Base-by-base conservation (phyloP, 2,329 filamentous ascomycete species). In the Aspergillus intermedius region DNA sequence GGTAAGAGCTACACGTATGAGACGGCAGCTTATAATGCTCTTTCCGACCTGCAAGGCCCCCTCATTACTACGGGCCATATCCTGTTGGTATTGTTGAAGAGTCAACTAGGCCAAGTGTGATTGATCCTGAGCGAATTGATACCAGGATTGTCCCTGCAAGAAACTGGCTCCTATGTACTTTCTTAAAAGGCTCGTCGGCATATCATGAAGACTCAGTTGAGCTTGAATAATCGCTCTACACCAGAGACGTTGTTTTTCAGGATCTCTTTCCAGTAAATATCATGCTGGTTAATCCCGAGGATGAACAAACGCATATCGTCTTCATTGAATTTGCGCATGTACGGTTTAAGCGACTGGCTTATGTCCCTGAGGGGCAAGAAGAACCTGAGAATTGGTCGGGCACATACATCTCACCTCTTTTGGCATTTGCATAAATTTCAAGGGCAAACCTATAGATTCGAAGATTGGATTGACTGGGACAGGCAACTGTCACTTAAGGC, bases 1-100 rank as follows among this genome's bases (percentile, higher is more conserved):
- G 54, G 61, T 46, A 44, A 54, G n/a, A 45, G 58, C 47, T 61
- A 60, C 48, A 60, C 58, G 7, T 53, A 60, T 28, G 58, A 63
- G 41, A 53, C 44, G 5, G 45, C 49, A 45, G 48, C 51, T 22
- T 61, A 60, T 45, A 45, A 10, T 6, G 19, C 5, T 12, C 53
- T 60, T 32, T 12, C n/a, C 32, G 48, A 58, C 3, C 25, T 61
- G 21, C 55, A 63, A 57, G n/a, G n/a, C n/a, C 61, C 22, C 58
- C 58, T 3, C 53, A 15, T 37, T 62, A 49, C 46, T 57, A 57
- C 45, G 57, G 58, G 1, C 62, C 56, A n/a, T 62, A 58, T 37
- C 54, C 60, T 13, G 40, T 62, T 12, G 43, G 46, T 45, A 44
- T 60, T n/a, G 41, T 25, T 41, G 37, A 12, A n/a, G 17, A 22